Base-by-base conservation (phyloP, 2,329 filamentous ascomycete species). In the Pyrenochaeta sp. region DNA sequence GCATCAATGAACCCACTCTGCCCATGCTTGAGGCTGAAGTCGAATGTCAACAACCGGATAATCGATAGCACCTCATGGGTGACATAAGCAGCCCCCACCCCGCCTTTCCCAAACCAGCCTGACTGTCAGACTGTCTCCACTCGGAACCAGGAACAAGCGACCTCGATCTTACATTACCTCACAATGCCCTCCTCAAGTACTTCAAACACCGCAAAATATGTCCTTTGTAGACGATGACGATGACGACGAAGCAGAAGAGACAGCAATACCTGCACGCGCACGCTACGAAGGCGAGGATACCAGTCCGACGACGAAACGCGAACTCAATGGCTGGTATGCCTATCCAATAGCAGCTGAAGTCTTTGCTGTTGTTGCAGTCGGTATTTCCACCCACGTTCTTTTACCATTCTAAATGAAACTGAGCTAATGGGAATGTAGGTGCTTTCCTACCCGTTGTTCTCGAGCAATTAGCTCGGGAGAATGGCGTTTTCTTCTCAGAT, bases 361-460 rank as follows among this genome's bases (percentile, higher is more conserved):
- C 30, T 98, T 96, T 77, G 91, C 94, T 25, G 91, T 97, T 53
- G 97, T 93, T 76, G 93, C 87, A 45, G 86, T 90, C 77, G 88
- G 93, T 91, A 77, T 75, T 56, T 32, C 43, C 51, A 13, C 12
- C 34, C 44, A 30, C 12, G 30, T 22, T 43, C 25, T 44, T 6
- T n/a, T 49, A n/a, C 15, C 12, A 28, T 30, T 32, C 24, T 12
- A 54, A 49, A 24, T 25, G 3, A 37, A 24, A 40, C 37, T 32
- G 2, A 19, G 22, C 34, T 52, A 19, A 58, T 37, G 25, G 15
- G 52, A 30, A 9, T 15, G 6, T 42, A 94, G 92, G 90, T 47
- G 96, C 92, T 3, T 98, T 97, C 75, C 90, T 97, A 50, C 94
- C 94, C 1, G 95, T 98, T 50, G 88, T 93, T 2, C 84, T 98